Evolutionary conservation across 2,329 filamentous ascomycete genomes (phyloP), one percentile per base, ranked within the genome.

Genomic region (Cladosporium colombiae): DNA sequence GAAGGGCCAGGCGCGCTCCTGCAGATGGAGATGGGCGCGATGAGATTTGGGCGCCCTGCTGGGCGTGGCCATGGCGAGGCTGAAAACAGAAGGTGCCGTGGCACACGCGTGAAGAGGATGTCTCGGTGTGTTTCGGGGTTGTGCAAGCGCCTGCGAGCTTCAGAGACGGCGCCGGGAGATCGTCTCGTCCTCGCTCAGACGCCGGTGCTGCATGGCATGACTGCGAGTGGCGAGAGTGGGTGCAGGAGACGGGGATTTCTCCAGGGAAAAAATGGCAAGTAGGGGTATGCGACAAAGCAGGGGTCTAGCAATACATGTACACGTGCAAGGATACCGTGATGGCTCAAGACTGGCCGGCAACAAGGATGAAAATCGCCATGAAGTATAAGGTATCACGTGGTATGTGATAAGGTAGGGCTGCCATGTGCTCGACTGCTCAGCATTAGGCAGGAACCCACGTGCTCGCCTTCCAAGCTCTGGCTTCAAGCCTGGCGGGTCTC

Each of bases 1-100:
- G 37, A 63, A 63, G 16, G 61, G 61, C 61, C 61, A 63, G 18
- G 61, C 61, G 18, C 61, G 61, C 35, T 63, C 50, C 49, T 63
- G 49, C 50, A 63, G 37, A 55, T 63, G 61, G 31, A 63, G 61
- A 21, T 63, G 61, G n/a, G 50, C 33, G 37, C 49, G 61, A 18
- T 52, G 49, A 35, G 61, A 27, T 33, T 63, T 25, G 18, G 25
- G 52, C 25, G 50, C 25, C 27, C 16, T 46, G 40, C 4, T 23
- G 2, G 61, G 18, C 35, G 35, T 49, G 31, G 61, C 23, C 61
- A 63, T 63, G 31, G 49, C 49, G 40, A 52, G 52, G 52, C 52
- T 33, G 52, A 33, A 55, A 55, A 14, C 52, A 55, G 52, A n/a
- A 55, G 52, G 52, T 31, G 52, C 52, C 52, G 25, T 52, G 40